Conservation (phyloP, 2,329 filamentous ascomycete genomes). For the Trichoderma sp. region DNA sequence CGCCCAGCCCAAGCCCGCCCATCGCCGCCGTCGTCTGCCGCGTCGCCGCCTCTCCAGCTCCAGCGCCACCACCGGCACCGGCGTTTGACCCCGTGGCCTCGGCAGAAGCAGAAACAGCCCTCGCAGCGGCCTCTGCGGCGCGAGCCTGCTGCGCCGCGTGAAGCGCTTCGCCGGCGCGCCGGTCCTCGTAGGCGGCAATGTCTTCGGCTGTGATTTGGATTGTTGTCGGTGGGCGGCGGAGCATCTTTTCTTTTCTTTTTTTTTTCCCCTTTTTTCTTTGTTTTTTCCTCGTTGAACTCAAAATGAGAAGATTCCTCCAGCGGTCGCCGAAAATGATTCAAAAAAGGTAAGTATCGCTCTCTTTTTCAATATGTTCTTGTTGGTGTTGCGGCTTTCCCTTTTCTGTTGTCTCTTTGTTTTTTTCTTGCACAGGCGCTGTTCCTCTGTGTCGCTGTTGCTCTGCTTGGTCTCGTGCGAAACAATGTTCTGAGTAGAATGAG, state of each 20-base stretch:
- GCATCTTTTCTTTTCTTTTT: conserved; percentile 47
- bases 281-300: neutral
- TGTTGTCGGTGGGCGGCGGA: conserved; percentile 67
- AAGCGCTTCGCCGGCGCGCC: conserved; percentile 49
- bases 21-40: conserved; percentile 28
- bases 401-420: neutral
- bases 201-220: conserved; percentile 70
- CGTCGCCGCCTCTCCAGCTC: conserved; percentile 32
- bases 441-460: neutral
- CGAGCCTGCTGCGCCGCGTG: conserved; percentile 38
- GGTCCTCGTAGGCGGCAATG: conserved; percentile 69
- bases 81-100: neutral
- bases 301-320: neutral
- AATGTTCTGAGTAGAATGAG: neutral
- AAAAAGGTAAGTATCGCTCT: neutral
- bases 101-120: conserved; percentile 23
- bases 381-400: neutral
- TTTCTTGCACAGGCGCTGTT: neutral
- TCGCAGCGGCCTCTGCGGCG: conserved; percentile 31
- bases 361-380: neutral
- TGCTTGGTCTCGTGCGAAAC: neutral
- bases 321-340: neutral
- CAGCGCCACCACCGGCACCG: conserved; percentile 29
- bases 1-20: conserved; percentile 20
- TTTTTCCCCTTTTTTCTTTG: neutral